Conservation (phyloP, 768 basidiomycete genomes). For the Trametes gibbosa region DNA sequence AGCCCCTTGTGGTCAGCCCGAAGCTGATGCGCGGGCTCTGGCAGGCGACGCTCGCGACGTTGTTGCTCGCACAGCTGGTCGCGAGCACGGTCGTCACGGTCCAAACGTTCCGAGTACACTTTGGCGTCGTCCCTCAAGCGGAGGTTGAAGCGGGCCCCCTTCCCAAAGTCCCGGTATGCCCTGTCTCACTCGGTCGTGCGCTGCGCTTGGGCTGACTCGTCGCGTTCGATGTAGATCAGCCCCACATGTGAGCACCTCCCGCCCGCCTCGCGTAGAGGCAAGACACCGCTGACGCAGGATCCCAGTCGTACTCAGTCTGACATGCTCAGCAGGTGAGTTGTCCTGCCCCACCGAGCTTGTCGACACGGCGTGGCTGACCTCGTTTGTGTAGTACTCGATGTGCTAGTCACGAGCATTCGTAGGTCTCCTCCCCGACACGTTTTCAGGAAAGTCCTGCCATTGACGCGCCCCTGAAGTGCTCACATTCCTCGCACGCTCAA, state of each 20-base stretch:
- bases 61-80: conserved; percentile 11
- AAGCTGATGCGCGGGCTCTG: neutral
- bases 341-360: neutral
- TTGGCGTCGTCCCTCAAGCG: conserved; percentile 12
- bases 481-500: conserved; percentile 19
- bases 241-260: conserved; percentile 8
- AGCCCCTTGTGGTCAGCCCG: too few species aligned
- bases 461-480: conserved; percentile 9
- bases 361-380: neutral
- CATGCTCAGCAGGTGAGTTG: conserved; percentile 17
- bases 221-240: neutral
- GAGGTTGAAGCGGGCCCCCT: conserved; percentile 6
- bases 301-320: conserved; percentile 18
- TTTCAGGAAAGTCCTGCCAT: neutral
- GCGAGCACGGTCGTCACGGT: conserved; percentile 17
- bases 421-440: neutral
- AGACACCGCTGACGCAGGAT: neutral
- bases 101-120: conserved; percentile 16
- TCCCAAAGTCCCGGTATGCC: conserved; percentile 14
- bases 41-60: conserved; percentile 7
- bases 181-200: too few species aligned
- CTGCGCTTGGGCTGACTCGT: neutral
- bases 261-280: neutral
- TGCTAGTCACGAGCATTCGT: conserved; percentile 22
- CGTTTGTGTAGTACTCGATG: conserved; percentile 17